Evolutionary conservation across 352 stramenopile species (phyloP), one percentile per base, ranked within the genome.

Genomic region (Globisporangium solare): DNA sequence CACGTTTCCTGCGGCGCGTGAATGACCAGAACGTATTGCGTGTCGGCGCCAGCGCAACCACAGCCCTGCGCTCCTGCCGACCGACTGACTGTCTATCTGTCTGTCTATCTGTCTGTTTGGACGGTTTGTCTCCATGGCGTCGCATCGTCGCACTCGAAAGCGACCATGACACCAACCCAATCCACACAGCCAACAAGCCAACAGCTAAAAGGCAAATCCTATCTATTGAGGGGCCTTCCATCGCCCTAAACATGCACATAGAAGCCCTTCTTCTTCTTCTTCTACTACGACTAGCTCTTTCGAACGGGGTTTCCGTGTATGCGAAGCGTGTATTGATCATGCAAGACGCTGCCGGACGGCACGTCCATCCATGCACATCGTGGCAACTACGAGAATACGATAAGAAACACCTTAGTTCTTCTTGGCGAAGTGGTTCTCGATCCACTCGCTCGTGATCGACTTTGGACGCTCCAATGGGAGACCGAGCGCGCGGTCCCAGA

Each of bases 391-490:
- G 54, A 60, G 46, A 31, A 57, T 57, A 57, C 22, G 47, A 17
- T 53, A 53, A 35, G 12, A 43, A 43, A 40, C 49, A 24, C 48
- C 58, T 81, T 84, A 89, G 64, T 86, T 80, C 71, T 89, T 78
- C 64, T 83, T 90, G 63, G 88, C 88, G 58, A 97, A 97, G 84
- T 98, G 90, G 64, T 92, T 89, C 75, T 95, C 91, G 74, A 99
- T 97, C 95, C 96, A 99, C 67, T 99, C 96, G 59, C 92, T 97
- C 53, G 97, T 99, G 68, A 99, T 90, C 72, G 88, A 98, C 94
- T 99, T 99, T 58, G 97, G 97, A 64, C 97, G 92, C 77, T 99
- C 97, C 49, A 99, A 86, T 41, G 97, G 96, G 47, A 99, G 86
- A 58, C 95, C 88, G 48, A 99, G 85, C 17, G 97, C 97, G 62